Evolutionary conservation across 2,329 filamentous ascomycete species (phyloP).

Genomic region (Berkeleyomyces basicola): DNA sequence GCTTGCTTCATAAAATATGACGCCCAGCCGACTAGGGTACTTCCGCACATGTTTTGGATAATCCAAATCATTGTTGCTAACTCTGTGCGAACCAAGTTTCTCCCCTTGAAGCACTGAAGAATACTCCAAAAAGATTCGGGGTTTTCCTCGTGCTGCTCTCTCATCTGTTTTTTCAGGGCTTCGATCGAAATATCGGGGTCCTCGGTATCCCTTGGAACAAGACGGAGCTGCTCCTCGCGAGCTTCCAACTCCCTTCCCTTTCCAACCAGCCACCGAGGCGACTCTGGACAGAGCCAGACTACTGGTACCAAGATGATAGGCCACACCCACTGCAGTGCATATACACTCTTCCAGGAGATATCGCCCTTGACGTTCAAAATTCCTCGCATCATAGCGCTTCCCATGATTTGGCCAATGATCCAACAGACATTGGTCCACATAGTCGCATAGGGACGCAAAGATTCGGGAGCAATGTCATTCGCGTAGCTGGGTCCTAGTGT

Average conservation of each 20-base stretch:
- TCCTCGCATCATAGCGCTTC: conserved; percentile 24
- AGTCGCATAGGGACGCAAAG: conserved; percentile 24
- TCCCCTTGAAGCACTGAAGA: conserved; percentile 26
- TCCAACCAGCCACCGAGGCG: conserved; percentile 30
- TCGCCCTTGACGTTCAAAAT: conserved; percentile 21
- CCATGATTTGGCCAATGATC: conserved; percentile 26
- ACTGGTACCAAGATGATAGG: conserved; percentile 23
- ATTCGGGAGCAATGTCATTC: conserved; percentile 21
- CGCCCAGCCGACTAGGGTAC: conserved; percentile 21
- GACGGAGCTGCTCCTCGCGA: conserved; percentile 16
- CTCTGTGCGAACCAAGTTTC: conserved; percentile 25
- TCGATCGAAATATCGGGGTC: conserved; percentile 17
- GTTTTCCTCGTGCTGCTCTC: neutral
- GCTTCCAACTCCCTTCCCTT: conserved; percentile 21
- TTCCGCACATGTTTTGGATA: conserved; percentile 19
- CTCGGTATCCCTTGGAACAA: conserved; percentile 17
- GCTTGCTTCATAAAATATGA: conserved; percentile 24
- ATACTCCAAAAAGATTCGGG: conserved; percentile 21
- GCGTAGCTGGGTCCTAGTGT: conserved; percentile 28
- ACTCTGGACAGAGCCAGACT: conserved; percentile 22
- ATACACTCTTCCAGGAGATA: conserved; percentile 28
- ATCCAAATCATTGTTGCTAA: conserved; percentile 21
- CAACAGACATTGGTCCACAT: conserved; percentile 27
- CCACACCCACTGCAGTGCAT: conserved; percentile 30
- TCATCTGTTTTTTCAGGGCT: conserved; percentile 14